Evolutionary conservation across 2,329 filamentous ascomycete genomes (phyloP).

Genomic region (Nemania serpens): DNA sequence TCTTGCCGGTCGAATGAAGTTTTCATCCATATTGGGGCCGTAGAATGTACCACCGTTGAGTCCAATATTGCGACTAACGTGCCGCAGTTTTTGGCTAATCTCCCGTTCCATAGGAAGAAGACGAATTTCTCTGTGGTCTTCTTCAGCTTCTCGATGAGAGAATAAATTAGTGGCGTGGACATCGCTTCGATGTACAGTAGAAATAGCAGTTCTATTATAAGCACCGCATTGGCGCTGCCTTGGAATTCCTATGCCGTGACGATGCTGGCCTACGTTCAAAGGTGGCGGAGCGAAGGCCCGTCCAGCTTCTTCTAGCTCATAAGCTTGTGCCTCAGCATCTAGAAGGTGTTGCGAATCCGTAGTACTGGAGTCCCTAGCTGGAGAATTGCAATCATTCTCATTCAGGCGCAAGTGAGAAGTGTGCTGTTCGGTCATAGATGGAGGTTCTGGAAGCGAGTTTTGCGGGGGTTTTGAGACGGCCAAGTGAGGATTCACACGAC

Average conservation of each 20-base stretch:
- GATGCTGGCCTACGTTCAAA: constrained; percentile 22
- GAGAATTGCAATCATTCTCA: constrained; percentile 18
- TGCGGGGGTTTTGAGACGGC: constrained; percentile 10
- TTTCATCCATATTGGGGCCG: constrained; percentile 20
- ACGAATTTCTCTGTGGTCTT: constrained; percentile 15
- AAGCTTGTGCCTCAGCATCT: constrained; percentile 30
- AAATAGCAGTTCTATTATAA: background rate
- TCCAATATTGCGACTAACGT: constrained; percentile 36
- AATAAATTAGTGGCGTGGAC: background rate
- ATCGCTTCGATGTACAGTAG: background rate
- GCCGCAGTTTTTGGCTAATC: constrained; percentile 48
- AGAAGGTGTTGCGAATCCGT: constrained; percentile 35
- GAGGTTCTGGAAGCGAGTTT: constrained; percentile 11
- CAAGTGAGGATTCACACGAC: background rate
- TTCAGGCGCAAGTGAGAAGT: background rate
- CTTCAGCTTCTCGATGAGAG: constrained; percentile 9
- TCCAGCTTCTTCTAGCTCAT: constrained; percentile 23
- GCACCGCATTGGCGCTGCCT: too few relatives aligned
- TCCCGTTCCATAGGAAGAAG: constrained; percentile 46
- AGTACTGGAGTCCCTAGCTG: constrained; percentile 24
- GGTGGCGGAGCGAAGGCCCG: constrained; percentile 30
- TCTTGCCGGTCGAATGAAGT: background rate
- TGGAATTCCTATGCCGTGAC: background rate
- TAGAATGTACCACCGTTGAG: constrained; percentile 33
- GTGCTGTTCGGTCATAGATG: background rate